phyloP scores from a whole-genome alignment of 83 land plant genomes.

The Picea engelmannii region DNA sequence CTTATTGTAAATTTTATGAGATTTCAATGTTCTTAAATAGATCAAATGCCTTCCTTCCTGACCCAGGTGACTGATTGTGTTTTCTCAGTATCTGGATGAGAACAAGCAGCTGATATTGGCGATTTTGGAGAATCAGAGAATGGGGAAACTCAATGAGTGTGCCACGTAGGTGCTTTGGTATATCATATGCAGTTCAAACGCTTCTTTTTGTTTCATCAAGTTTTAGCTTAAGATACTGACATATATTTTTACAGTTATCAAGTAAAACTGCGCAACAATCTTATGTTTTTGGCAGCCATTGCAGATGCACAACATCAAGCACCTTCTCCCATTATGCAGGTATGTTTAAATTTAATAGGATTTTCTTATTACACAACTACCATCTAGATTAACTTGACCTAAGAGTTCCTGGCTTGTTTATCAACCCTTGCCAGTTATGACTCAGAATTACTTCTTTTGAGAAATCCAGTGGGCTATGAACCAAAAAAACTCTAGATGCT shows the following conservation, averaged over 20 bases:
- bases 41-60: neutral
- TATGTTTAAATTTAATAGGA: constrained; percentile 2
- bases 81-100: constrained; percentile 78
- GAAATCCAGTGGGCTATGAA: neutral
- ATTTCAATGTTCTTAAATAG: neutral
- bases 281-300: constrained; percentile 74
- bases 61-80: neutral
- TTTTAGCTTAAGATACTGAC: too few species aligned
- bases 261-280: constrained; percentile 62
- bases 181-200: neutral
- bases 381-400: neutral
- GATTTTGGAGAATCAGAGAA: constrained; percentile 80
- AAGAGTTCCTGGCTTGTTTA: neutral
- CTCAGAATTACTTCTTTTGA: too few species aligned
- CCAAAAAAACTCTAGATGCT: neutral
- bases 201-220: neutral
- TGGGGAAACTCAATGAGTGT: constrained; percentile 74
- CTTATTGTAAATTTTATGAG: constrained; percentile 2
- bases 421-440: too few species aligned
- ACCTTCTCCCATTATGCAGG: constrained; percentile 49
- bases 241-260: constrained; percentile 45
- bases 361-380: neutral
- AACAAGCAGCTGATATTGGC: constrained; percentile 83
- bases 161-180: constrained; percentile 55
- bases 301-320: constrained; percentile 74